Evolutionary conservation across 2,329 filamentous ascomycete genomes (phyloP).

Genomic region (Byssochlamys sp.): DNA sequence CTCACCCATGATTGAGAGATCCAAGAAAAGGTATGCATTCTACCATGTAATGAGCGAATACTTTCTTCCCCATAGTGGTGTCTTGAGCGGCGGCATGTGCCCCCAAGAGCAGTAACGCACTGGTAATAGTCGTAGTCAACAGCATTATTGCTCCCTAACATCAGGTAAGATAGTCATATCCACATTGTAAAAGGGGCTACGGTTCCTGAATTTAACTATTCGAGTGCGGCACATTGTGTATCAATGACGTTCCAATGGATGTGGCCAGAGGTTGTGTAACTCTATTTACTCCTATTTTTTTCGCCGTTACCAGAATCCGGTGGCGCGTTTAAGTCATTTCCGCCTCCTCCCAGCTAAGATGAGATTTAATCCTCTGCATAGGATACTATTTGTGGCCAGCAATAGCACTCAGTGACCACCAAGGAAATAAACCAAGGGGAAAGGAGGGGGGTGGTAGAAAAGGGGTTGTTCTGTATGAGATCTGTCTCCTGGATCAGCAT

Average conservation of each 20-base stretch:
- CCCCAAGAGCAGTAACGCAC: slow-evolving; percentile 1
- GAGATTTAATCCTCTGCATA: too few species aligned
- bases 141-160: neutral
- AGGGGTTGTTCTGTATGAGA: too few species aligned
- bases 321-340: too few species aligned
- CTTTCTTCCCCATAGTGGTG: neutral
- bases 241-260: neutral
- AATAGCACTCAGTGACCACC: too few species aligned
- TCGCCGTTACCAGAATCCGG: neutral
- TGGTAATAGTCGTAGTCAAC: neutral
- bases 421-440: too few species aligned
- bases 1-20: neutral
- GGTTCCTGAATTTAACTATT: neutral
- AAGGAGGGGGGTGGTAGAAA: too few species aligned
- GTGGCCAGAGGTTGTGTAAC: neutral
- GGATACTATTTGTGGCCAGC: too few species aligned
- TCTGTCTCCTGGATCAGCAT: too few species aligned
- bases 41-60: slow-evolving; percentile 9
- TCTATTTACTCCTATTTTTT: neutral
- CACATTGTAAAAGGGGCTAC: neutral
- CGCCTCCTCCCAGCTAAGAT: too few species aligned
- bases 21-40: neutral
- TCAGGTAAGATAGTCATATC: neutral
- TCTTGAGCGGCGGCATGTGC: slow-evolving; percentile 1
- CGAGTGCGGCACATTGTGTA: neutral